Evolutionary conservation across 2,329 filamentous ascomycete species (phyloP).

Genomic region (Cryphonectria radicalis): DNA sequence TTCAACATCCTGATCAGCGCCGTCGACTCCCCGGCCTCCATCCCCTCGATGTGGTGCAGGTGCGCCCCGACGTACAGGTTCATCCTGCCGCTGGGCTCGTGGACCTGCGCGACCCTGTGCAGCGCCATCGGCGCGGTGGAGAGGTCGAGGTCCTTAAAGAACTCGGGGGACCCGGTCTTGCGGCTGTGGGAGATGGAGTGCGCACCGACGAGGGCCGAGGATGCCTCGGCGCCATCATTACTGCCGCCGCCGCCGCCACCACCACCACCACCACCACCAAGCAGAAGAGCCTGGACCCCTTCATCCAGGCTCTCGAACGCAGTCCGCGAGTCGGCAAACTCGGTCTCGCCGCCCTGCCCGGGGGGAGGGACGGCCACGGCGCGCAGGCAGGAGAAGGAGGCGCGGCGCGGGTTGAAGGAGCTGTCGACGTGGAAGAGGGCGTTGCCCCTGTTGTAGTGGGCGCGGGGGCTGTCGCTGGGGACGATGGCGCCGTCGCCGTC

Average conservation of each 20-base stretch:
- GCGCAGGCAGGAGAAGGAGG: conserved; percentile 55
- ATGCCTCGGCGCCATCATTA: too few species aligned
- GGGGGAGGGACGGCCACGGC: conserved; percentile 54
- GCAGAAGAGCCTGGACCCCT: conserved; percentile 37
- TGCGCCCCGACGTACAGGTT: conserved; percentile 60
- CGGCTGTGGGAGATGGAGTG: conserved; percentile 58
- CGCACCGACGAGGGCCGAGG: conserved; percentile 48
- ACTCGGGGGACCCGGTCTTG: conserved; percentile 54
- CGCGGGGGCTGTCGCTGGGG: conserved; percentile 45
- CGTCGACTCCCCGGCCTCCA: conserved; percentile 38
- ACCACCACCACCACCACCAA: conserved; percentile 37
- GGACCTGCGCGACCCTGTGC: conserved; percentile 55
- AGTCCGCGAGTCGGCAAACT: conserved; percentile 57
- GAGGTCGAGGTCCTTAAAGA: conserved; percentile 51
- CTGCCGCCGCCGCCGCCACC: conserved; percentile 36
- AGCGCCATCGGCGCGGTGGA: conserved; percentile 42
- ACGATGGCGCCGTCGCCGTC: conserved; percentile 51
- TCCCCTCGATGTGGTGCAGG: conserved; percentile 54
- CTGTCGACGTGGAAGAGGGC: conserved; percentile 59
- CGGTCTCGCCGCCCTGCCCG: conserved; percentile 53
- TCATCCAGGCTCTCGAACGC: conserved; percentile 52
- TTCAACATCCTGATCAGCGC: conserved; percentile 48
- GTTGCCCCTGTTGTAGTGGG: conserved; percentile 50
- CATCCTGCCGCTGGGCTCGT: conserved; percentile 55
- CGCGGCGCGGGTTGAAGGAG: conserved; percentile 58